A percentile compares a stretch with the other conserved stretches of the same genome.
phyloP scores from a whole-genome alignment of 2,329 filamentous ascomycete genomes.

The Plectosphaerella sp. region DNA sequence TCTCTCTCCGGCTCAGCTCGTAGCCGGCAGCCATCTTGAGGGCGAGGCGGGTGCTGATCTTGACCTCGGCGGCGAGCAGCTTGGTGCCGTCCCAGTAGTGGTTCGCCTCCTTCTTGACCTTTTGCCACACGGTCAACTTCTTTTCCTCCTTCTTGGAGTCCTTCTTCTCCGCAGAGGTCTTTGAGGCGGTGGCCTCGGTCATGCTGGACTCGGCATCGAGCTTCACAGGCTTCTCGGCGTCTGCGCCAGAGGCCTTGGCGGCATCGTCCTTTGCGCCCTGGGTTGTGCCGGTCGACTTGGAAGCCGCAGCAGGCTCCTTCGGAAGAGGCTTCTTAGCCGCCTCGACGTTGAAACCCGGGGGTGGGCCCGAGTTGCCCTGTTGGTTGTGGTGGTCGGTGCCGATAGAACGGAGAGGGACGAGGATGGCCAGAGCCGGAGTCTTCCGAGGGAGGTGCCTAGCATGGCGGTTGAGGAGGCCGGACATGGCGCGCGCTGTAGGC shows the following conservation, averaged over 20 bases:
- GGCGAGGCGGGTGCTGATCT: constrained; percentile 84
- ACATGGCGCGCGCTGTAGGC: constrained; percentile 38
- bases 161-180: constrained; percentile 54
- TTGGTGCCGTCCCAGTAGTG: constrained; percentile 99
- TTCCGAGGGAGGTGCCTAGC: constrained; percentile 38
- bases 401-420: constrained; percentile 52
- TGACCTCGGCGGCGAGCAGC: constrained; percentile 84
- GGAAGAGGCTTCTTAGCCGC: constrained; percentile 80
- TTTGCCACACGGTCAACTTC: constrained; percentile 85
- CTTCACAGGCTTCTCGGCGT: constrained; percentile 28
- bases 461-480: constrained; percentile 43
- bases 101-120: constrained; percentile 86
- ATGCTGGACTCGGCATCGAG: constrained; percentile 41
- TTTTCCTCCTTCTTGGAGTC: constrained; percentile 67
- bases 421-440: constrained; percentile 48
- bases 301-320: constrained; percentile 40
- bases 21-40: constrained; percentile 98
- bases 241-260: constrained; percentile 20
- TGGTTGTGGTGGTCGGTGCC: constrained; percentile 56
- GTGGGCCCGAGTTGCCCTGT: constrained; percentile 57
- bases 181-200: constrained; percentile 60
- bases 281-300: constrained; percentile 22
- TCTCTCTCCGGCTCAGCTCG: constrained; percentile 89
- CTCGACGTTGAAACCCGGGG: constrained; percentile 87
- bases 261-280: constrained; percentile 25